Percentiles rank a stretch among this genome's conserved stretches.
These are phyloP conservation scores for Blastobotrys apis DNA, from an alignment of 1,139 yeast species.

Conservation along the genomic window DNA sequence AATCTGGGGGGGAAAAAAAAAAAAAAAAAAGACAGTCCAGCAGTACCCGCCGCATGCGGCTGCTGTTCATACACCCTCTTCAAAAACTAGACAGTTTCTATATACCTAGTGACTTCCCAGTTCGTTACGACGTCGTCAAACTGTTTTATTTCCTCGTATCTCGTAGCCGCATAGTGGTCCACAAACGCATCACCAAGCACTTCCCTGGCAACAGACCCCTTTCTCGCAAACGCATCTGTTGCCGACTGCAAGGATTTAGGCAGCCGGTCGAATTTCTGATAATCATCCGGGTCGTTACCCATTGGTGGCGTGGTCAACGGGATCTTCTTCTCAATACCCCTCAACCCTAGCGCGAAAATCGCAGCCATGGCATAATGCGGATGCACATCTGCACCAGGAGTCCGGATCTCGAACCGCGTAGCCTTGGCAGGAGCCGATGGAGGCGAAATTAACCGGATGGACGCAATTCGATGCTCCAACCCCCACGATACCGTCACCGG, in stretches of 20 bases:
- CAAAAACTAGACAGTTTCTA: conserved; percentile 35
- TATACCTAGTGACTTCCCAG: conserved; percentile 37
- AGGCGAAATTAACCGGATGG: conserved; percentile 35
- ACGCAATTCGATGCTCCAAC: conserved; percentile 37
- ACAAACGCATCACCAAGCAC: conserved; percentile 37
- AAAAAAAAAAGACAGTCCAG: too few relatives aligned
- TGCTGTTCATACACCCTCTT: too few relatives aligned
- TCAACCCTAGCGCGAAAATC: conserved; percentile 34
- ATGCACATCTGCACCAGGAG: conserved; percentile 39
- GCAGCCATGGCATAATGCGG: conserved; percentile 38
- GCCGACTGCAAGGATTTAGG: conserved; percentile 33
- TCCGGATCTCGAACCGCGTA: conserved; percentile 36
- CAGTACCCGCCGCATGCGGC: too few relatives aligned
- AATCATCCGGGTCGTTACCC: conserved; percentile 23
- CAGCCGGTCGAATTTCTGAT: conserved; percentile 25
- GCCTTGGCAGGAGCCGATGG: conserved; percentile 30
- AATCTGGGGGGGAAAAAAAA: too few relatives aligned
- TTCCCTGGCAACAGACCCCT: conserved; percentile 33
- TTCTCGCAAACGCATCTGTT: conserved; percentile 29
- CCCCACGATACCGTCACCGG: conserved; percentile 40
- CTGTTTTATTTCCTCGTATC: conserved; percentile 32
- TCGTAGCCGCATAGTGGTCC: conserved; percentile 36
- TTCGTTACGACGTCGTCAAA: conserved; percentile 38
- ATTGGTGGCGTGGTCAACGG: conserved; percentile 33
- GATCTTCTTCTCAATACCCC: conserved; percentile 33